Conservation (phyloP, 305 asterid genomes). For the Plantago coronopus region DNA sequence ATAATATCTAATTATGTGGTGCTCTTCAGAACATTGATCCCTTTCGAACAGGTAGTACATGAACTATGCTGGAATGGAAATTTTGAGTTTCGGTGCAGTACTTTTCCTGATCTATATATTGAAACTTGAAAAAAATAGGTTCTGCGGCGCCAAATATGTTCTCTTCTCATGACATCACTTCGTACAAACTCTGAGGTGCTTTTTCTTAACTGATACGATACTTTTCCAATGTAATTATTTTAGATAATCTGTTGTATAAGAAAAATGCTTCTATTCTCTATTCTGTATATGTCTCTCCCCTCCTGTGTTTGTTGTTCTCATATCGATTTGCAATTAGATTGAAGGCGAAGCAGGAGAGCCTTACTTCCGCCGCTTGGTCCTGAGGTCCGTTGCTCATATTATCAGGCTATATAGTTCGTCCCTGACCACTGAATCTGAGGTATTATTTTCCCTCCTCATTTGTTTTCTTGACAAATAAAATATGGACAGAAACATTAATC, state of each 20-base stretch:
- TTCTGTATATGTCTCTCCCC: neutral
- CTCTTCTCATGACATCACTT: conserved; percentile 96
- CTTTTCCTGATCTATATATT: conserved; percentile 32
- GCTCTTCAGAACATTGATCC: conserved; percentile 82
- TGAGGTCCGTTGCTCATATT: conserved; percentile 91
- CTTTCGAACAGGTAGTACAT: conserved; percentile 75
- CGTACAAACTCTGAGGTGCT: conserved; percentile 92
- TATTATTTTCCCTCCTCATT: conserved; percentile 23
- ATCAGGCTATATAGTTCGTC: conserved; percentile 93
- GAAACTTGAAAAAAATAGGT: conserved; percentile 54
- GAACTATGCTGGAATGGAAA: conserved; percentile 23
- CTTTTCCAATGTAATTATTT: conserved; percentile 18
- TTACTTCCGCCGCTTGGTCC: conserved; percentile 85
- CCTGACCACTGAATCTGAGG: conserved; percentile 94
- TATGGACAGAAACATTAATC: neutral
- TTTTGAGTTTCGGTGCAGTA: conserved; percentile 23
- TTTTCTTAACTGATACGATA: conserved; percentile 21
- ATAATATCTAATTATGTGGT: conserved; percentile 81
- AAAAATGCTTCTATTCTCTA: conserved; percentile 21
- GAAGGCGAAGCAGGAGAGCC: conserved; percentile 98
- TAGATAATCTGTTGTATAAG: conserved; percentile 16
- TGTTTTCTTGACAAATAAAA: neutral
- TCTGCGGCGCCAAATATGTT: conserved; percentile 81
- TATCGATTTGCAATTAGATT: conserved; percentile 43
- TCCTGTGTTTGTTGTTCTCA: conserved; percentile 8